Base-by-base conservation (phyloP, 2,329 filamentous ascomycete genomes). In the Colletotrichum cuscutae region DNA sequence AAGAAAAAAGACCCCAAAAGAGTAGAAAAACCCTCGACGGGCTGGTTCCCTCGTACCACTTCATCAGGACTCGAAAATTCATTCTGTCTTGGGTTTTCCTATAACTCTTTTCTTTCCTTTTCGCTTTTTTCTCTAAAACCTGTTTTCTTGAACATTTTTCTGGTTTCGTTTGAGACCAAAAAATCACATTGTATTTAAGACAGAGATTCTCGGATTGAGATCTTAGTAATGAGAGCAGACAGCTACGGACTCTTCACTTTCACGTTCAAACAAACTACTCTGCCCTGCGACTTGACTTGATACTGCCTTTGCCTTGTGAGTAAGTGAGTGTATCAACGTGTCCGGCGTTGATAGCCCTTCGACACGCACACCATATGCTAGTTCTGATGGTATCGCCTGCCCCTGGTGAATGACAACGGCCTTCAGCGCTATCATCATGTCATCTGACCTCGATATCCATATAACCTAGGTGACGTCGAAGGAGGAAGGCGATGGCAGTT, bases 171-270 rank as follows among this genome's bases (percentile, higher is more conserved):
- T 26, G 49, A 37, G 52, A 52, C 56, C 22, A 24, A 49, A 53
- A 28, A 46, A 54, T 7, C 35, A 65, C 30, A 24, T 24, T 70
- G 66, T 72, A 70, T 65, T 61, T 70, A 72, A 22, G 28, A 52
- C 42, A 11, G 19, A 62, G 15, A 19, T 60, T 26, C 59, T 15
- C 3, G 26, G 15, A 37, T 8, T 42, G 56, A 5, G 22, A 46
- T 32, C 26, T 64, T 46, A 22, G 70, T 72, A 70, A 72, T 65
- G 66, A 72, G 53, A 65, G 70, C 60, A 72, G 60, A 70, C 53
- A 70, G 66, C 66, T 65, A 72, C 56, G n/a, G 22, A 72, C 46
- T 28, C 57, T 19, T 65, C 24, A 30, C 49, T 37, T 19, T 6
- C 35, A 7, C 19, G 11, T 58, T 65, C 13, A 49, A 5, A 26